phyloP scores from a whole-genome alignment of 106 monocot species.

The Dendrobium officinale region DNA sequence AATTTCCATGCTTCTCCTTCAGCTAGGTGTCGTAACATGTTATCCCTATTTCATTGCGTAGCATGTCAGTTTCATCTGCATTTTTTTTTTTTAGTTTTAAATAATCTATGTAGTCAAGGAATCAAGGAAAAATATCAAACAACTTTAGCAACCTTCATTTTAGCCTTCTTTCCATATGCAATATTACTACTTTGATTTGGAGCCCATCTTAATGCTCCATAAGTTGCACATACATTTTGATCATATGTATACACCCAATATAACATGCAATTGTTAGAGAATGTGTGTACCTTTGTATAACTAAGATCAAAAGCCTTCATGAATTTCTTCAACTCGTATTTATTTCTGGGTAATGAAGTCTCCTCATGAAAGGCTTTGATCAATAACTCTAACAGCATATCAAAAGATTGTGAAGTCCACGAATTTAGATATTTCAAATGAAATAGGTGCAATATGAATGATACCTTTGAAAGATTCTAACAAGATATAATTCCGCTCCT shows the following conservation, averaged over 20 bases:
- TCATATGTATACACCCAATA: not conserved
- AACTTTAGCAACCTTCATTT: conserved; percentile 2
- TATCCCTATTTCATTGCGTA: not conserved
- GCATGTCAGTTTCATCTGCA: not conserved
- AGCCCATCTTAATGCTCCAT: not conserved
- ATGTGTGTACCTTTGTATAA: not conserved
- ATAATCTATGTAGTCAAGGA: not conserved
- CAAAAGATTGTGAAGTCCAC: no score
- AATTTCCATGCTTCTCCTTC: not conserved
- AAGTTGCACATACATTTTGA: not conserved
- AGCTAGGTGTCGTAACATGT: not conserved
- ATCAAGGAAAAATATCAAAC: not conserved
- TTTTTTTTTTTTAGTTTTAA: not conserved
- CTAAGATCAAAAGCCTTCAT: not conserved
- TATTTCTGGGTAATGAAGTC: not conserved
- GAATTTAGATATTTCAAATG: no score
- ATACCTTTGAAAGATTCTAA: no score
- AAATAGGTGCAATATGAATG: no score
- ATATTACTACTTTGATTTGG: not conserved
- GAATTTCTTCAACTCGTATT: not conserved
- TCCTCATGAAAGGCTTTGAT: not conserved
- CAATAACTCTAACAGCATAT: not conserved
- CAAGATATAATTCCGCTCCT: no score
- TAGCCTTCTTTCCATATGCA: not conserved
- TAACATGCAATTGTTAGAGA: conserved; percentile 1